A percentile compares a stretch with the other conserved stretches of the same genome.
phyloP scores from a whole-genome alignment of 768 basidiomycete species.

The Trichaptum fuscoviolaceum region DNA sequence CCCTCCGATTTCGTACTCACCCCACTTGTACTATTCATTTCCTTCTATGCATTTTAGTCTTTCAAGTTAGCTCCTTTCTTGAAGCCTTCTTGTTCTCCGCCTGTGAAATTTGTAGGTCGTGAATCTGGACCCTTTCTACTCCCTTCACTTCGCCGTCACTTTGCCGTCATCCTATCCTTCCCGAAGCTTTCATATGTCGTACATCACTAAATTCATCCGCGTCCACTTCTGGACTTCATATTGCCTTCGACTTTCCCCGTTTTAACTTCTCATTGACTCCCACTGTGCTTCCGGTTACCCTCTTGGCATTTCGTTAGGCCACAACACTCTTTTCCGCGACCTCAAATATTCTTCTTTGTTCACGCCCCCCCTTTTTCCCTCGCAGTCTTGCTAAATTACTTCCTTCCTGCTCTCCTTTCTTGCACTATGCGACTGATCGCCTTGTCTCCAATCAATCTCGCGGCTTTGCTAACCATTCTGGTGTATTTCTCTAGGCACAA shows the following conservation, averaged over 20 bases:
- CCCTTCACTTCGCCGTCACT: background rate
- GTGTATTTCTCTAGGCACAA: constrained; percentile 43
- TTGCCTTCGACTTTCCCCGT: too few relatives aligned
- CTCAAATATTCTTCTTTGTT: background rate
- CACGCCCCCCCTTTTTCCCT: background rate
- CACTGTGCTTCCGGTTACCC: background rate
- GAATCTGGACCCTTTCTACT: background rate
- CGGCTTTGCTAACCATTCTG: background rate
- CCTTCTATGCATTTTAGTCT: background rate
- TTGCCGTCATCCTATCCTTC: background rate
- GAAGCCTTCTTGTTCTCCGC: background rate
- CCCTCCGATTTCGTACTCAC: background rate
- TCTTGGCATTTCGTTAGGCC: background rate
- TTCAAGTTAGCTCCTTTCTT: background rate
- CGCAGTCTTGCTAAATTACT: background rate
- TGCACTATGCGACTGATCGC: background rate
- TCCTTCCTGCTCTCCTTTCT: background rate
- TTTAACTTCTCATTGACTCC: background rate
- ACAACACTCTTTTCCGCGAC: background rate
- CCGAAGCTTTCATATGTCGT: background rate
- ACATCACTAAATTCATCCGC: background rate
- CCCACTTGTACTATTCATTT: background rate
- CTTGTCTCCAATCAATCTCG: background rate
- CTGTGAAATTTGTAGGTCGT: background rate
- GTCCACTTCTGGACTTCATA: too few relatives aligned